Evolutionary conservation across 164 flowering plant species (phyloP).

Genomic region (Nelumbo lutea): DNA sequence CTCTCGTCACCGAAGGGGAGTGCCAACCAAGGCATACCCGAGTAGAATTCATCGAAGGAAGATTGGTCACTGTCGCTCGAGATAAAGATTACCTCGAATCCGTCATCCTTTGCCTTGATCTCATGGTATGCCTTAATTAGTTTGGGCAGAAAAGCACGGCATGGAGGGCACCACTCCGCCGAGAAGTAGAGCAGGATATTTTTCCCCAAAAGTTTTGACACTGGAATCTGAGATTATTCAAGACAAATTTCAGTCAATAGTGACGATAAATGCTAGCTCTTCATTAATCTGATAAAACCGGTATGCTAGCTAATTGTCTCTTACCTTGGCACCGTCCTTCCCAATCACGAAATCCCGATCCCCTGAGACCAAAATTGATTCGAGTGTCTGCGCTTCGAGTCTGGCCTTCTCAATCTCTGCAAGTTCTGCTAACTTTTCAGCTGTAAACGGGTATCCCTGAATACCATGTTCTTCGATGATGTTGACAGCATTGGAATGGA

Average conservation of each 20-base stretch:
- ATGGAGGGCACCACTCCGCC: conserved; percentile 71
- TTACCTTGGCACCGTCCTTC: neutral
- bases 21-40: conserved; percentile 74
- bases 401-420: conserved; percentile 26
- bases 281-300: too few relatives aligned
- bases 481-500: conserved; percentile 20
- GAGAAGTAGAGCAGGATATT: conserved; percentile 61
- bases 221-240: conserved; percentile 31
- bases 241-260: too few relatives aligned
- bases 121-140: conserved; percentile 51
- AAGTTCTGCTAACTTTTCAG: conserved; percentile 26
- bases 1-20: conserved; percentile 60
- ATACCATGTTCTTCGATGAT: conserved; percentile 19
- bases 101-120: conserved; percentile 49
- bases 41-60: conserved; percentile 51
- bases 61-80: conserved; percentile 52
- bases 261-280: too few relatives aligned
- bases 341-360: conserved; percentile 27
- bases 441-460: conserved; percentile 32
- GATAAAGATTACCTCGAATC: conserved; percentile 59
- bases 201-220: conserved; percentile 65
- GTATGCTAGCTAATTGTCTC: neutral
- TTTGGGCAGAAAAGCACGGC: conserved; percentile 56
- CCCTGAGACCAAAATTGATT: conserved; percentile 30
- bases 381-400: conserved; percentile 27